Percentiles rank a stretch among this genome's conserved stretches.
Evolutionary conservation across 1,139 yeast species (phyloP).

Genomic region (Debaryomyces robertsiae): DNA sequence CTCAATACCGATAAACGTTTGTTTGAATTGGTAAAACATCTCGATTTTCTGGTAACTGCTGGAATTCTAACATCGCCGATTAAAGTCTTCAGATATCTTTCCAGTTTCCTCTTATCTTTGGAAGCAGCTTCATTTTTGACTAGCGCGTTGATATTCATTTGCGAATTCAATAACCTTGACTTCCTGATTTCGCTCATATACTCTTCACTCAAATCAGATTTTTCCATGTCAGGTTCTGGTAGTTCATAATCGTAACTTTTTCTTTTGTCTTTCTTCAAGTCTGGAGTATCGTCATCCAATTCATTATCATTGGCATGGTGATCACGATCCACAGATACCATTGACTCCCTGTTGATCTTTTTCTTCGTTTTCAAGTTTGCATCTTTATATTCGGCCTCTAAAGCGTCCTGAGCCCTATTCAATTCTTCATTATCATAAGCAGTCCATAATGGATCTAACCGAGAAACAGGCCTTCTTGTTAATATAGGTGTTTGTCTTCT

Average conservation of each 20-base stretch:
- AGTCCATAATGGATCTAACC: constrained; percentile 65
- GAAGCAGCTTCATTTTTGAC: constrained; percentile 25
- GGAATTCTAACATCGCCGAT: constrained; percentile 69
- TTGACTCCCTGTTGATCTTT: constrained; percentile 40
- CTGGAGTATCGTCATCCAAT: constrained; percentile 6
- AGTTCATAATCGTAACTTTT: constrained; percentile 29
- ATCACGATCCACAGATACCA: constrained; percentile 39
- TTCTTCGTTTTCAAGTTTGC: constrained; percentile 18
- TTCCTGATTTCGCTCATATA: constrained; percentile 48
- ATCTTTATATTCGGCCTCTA: constrained; percentile 36
- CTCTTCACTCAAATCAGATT: constrained; percentile 46
- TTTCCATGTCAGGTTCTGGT: constrained; percentile 43
- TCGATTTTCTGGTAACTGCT: constrained; percentile 67
- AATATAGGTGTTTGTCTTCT: constrained; percentile 46
- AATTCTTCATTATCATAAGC: constrained; percentile 53
- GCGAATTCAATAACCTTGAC: constrained; percentile 47
- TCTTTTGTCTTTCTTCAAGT: constrained; percentile 2
- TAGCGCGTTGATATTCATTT: constrained; percentile 36
- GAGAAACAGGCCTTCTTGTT: constrained; percentile 66
- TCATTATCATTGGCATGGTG: constrained; percentile 15
- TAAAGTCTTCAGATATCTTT: constrained; percentile 32
- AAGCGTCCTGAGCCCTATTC: constrained; percentile 46
- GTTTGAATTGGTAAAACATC: constrained; percentile 60
- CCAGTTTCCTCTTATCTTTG: constrained; percentile 18
- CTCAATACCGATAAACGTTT: constrained; percentile 72